Evolutionary conservation across 73 alveolate genomes (phyloP), one percentile per base, ranked within the genome.

Genomic region (Paramecium primaurelia): DNA sequence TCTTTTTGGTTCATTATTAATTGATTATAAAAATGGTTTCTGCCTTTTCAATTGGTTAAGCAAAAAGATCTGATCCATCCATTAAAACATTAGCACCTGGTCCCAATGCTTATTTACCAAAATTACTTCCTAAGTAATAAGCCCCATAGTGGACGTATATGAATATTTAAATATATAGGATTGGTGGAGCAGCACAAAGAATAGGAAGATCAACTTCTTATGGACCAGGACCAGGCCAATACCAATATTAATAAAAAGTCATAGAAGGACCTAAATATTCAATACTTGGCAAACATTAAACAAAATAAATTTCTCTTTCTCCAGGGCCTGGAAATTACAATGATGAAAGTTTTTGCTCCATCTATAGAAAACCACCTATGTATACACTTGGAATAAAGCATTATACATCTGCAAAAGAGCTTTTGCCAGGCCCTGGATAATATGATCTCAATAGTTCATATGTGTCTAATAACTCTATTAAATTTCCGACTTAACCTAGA

Each of bases 191-290:
- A 49, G 59, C 6, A 6, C 6, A 9, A 47, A 47, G 59, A 47
- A 6, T 47, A 47, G 22, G 22, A 47, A 71, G 89, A 42, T 26
- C 28, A 38, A 77, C 71, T 1, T 16, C 71, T 8, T 36, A 36
- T 12, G 73, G 49, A 20, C 73, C 73, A 8, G 89, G 89, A 16
- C 73, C 89, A 26, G 89, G 89, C 14, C 2, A 26, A 37, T 40
- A 77, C 12, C 4, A 12, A 8, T n/a, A n/a, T 4, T 69, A 69
- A 77, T 40, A 8, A 4, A 44, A 77, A n/a, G 30, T n/a, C 0
- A 40, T 77, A 77, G 89, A 77, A 40, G 89, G 71, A 4, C 89
- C 89, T 16, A 77, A 77, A 18, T 77, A 20, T 42, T 14, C 89
- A 3, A 38, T 77, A 6, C 20, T 8, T 16, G 71, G 51, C n/a